Evolutionary conservation across 1,284 basidiomycete genomes (phyloP).

Genomic region (Rhodotorula sp.): DNA sequence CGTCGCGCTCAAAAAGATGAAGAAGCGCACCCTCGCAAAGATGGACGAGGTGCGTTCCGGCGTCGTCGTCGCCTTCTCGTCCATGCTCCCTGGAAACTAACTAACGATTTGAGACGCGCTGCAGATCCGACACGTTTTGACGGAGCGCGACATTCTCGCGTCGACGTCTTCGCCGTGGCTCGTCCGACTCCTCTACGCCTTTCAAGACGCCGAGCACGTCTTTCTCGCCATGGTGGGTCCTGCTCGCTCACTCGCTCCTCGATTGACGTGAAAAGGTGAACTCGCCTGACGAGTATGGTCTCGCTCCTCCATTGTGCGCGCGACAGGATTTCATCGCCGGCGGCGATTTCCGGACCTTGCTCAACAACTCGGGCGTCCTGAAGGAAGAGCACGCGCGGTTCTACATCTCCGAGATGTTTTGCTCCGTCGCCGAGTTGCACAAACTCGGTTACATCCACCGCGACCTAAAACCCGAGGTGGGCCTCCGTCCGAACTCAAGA

Average conservation of each 20-base stretch:
- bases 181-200: constrained; percentile 86
- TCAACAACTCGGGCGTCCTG: constrained; percentile 93
- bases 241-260: background rate
- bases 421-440: constrained; percentile 83
- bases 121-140: constrained; percentile 86
- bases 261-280: background rate
- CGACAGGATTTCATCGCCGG: constrained; percentile 86
- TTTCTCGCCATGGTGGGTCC: constrained; percentile 81
- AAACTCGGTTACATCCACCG: constrained; percentile 96
- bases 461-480: constrained; percentile 93
- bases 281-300: background rate
- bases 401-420: constrained; percentile 96
- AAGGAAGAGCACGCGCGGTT: constrained; percentile 93
- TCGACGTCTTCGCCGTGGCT: constrained; percentile 95
- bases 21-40: constrained; percentile 84
- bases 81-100: background rate
- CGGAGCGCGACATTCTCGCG: constrained; percentile 94
- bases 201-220: constrained; percentile 83
- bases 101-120: background rate
- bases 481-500: constrained; percentile 29
- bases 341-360: constrained; percentile 88
- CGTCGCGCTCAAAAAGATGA: constrained; percentile 94
- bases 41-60: constrained; percentile 80
- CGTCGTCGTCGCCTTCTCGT: too few species aligned
- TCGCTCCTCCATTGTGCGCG: background rate